Evolutionary conservation across 306 rosid species (phyloP).

Genomic region (Cucurbita pepo): DNA sequence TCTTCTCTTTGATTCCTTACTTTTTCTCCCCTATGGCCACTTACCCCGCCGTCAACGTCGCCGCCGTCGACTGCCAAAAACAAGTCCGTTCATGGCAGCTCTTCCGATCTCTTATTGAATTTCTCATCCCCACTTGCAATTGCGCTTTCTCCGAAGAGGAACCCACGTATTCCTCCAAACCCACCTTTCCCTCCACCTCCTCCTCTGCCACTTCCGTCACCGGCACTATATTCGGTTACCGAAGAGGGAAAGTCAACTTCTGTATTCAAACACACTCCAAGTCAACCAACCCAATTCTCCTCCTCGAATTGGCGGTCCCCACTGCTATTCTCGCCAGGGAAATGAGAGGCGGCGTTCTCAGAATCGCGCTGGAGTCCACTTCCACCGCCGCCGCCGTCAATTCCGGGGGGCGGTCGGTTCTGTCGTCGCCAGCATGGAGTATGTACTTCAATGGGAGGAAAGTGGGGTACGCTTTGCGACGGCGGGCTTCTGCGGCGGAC

Average conservation of each 20-base stretch:
- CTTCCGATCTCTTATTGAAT: conserved; percentile 55
- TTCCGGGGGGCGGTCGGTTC: conserved; percentile 8
- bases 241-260: conserved; percentile 46
- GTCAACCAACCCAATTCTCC: conserved; percentile 39
- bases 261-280: conserved; percentile 46
- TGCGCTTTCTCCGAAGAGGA: conserved; percentile 28
- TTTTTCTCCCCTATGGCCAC: conserved; percentile 15
- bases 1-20: not conserved
- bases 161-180: not conserved
- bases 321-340: conserved; percentile 58
- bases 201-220: conserved; percentile 19
- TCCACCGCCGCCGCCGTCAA: not conserved
- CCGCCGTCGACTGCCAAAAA: conserved; percentile 76
- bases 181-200: not conserved
- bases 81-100: conserved; percentile 87
- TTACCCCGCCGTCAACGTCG: conserved; percentile 24
- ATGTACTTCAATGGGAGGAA: conserved; percentile 61
- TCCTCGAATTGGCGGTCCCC: conserved; percentile 49
- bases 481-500: conserved; percentile 29
- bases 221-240: conserved; percentile 73
- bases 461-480: conserved; percentile 51
- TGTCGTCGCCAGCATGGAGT: conserved; percentile 57
- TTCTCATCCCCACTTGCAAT: conserved; percentile 65
- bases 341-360: conserved; percentile 64
- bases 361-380: conserved; percentile 51